A percentile compares a stretch with the other conserved stretches of the same genome.
Evolutionary conservation across 176 grass and related monocot genomes (phyloP).

Genomic region (Avena atlantica): DNA sequence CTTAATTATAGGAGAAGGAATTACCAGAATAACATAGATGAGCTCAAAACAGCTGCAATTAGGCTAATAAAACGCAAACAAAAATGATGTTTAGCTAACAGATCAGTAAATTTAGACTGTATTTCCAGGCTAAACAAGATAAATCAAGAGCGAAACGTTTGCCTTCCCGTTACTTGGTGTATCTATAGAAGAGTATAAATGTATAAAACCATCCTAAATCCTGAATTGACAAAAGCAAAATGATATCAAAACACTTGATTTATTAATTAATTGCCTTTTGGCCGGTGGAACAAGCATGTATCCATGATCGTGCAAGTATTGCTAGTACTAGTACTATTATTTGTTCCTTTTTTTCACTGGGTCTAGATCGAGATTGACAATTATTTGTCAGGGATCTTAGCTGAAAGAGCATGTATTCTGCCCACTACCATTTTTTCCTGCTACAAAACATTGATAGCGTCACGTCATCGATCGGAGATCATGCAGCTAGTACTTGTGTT

Average conservation of each 20-base stretch:
- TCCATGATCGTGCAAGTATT: slow-evolving; percentile 15
- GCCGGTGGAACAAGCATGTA: slow-evolving; percentile 24
- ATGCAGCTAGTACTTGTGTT: slow-evolving; percentile 12
- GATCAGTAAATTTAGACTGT: too few relatives aligned
- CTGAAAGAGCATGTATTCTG: slow-evolving; percentile 33
- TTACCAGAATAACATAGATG: neutral
- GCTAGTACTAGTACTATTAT: neutral
- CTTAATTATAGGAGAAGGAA: slow-evolving; percentile 9
- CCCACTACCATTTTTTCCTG: slow-evolving; percentile 22
- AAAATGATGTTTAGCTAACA: neutral
- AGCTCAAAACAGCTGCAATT: neutral
- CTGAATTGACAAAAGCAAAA: neutral
- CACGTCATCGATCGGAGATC: neutral
- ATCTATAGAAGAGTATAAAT: too few relatives aligned
- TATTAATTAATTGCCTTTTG: slow-evolving; percentile 14
- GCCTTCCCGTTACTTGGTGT: too few relatives aligned
- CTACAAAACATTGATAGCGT: slow-evolving; percentile 44
- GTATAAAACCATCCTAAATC: neutral
- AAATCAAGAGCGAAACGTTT: too few relatives aligned
- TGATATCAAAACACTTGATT: too few relatives aligned
- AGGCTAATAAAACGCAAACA: neutral
- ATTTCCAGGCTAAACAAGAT: neutral
- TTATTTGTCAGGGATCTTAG: slow-evolving; percentile 32
- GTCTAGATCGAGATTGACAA: slow-evolving; percentile 35
- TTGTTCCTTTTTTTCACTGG: neutral